Evolutionary conservation across 2,329 filamentous ascomycete species (phyloP).

Genomic region (Graphiopsis chlorocephala): DNA sequence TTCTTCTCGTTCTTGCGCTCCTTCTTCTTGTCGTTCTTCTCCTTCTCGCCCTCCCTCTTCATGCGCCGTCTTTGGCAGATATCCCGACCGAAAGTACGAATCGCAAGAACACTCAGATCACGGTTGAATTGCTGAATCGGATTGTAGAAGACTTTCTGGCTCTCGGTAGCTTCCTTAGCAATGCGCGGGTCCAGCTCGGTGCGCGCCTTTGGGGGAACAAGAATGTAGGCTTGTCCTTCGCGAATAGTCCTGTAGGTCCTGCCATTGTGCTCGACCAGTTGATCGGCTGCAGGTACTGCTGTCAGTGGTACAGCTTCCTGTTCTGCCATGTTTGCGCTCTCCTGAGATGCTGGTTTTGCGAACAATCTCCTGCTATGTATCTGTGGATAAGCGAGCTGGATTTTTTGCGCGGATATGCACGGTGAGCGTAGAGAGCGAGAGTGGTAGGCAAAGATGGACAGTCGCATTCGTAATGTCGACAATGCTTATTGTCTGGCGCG

Average conservation of each 20-base stretch:
- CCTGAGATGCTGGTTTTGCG: neutral
- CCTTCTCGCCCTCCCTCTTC: conserved; percentile 33
- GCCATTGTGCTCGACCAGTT: conserved; percentile 34
- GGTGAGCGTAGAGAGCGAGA: neutral
- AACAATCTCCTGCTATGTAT: neutral
- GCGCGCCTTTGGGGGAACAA: conserved; percentile 56
- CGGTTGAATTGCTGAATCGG: conserved; percentile 99
- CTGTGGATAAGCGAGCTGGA: neutral
- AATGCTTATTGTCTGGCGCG: neutral
- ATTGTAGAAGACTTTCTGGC: conserved; percentile 89
- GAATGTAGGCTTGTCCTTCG: conserved; percentile 66
- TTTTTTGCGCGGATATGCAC: neutral
- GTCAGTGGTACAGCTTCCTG: conserved; percentile 20
- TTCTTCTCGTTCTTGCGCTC: conserved; percentile 34
- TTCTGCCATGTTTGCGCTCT: conserved; percentile 12
- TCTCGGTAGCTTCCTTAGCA: conserved; percentile 33
- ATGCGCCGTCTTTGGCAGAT: conserved; percentile 27
- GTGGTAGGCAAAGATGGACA: neutral
- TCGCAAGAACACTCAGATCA: conserved; percentile 87
- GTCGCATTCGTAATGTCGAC: conserved; percentile 1
- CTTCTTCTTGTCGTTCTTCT: conserved; percentile 33
- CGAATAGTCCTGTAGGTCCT: conserved; percentile 53
- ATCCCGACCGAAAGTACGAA: conserved; percentile 82
- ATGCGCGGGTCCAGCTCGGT: conserved; percentile 48
- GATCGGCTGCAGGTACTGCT: conserved; percentile 28